Conservation (phyloP, 768 basidiomycete genomes). For the Rhizopogon vinicolor region DNA sequence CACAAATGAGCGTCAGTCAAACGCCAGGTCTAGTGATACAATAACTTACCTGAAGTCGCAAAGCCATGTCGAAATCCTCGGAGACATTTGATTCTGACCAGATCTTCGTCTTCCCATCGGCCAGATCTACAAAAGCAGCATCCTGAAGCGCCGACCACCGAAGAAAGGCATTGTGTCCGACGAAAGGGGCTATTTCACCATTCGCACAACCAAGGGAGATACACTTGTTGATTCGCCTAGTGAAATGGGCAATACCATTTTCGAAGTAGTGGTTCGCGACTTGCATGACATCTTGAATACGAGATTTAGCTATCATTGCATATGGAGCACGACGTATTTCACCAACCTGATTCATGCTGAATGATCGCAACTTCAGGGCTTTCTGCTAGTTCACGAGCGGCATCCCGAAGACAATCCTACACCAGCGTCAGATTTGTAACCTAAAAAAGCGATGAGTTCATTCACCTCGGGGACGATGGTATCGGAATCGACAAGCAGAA, state of each 20-base stretch:
- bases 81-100: slow-evolving; percentile 85
- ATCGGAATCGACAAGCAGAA: slow-evolving; percentile 79
- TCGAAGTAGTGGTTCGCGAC: slow-evolving; percentile 83
- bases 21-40: slow-evolving; percentile 38
- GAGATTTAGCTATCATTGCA: not conserved
- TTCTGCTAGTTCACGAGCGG: slow-evolving; percentile 72
- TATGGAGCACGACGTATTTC: slow-evolving; percentile 9
- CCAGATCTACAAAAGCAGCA: slow-evolving; percentile 62
- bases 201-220: slow-evolving; percentile 73
- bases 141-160: slow-evolving; percentile 85
- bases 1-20: not conserved
- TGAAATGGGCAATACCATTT: slow-evolving; percentile 82
- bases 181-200: slow-evolving; percentile 67
- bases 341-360: slow-evolving; percentile 71
- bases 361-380: slow-evolving; percentile 84
- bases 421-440: not conserved
- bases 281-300: slow-evolving; percentile 67
- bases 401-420: slow-evolving; percentile 82
- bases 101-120: slow-evolving; percentile 62
- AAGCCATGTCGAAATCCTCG: slow-evolving; percentile 81
- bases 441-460: not conserved
- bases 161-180: slow-evolving; percentile 80
- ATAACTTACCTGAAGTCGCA: slow-evolving; percentile 43
- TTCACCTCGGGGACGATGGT: slow-evolving; percentile 71
- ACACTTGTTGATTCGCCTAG: slow-evolving; percentile 72